phyloP scores from a whole-genome alignment of 2,329 filamentous ascomycete genomes.

The Stagonosporopsis chrysanthemi region DNA sequence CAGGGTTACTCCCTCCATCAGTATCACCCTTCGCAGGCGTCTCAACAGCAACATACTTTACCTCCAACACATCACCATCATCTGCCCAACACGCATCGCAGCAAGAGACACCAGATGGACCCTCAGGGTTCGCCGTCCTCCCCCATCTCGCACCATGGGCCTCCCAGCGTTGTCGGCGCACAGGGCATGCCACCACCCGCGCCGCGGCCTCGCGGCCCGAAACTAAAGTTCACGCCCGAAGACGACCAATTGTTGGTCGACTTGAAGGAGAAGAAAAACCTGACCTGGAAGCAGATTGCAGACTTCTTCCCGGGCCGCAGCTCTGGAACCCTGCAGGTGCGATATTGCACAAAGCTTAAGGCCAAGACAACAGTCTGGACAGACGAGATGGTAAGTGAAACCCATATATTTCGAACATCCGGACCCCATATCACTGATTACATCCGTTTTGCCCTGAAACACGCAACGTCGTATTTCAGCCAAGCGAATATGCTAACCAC shows the following conservation, averaged over 20 bases:
- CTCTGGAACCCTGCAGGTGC: slow-evolving; percentile 88
- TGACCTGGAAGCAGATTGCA: slow-evolving; percentile 97
- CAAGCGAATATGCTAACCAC: slow-evolving; percentile 44
- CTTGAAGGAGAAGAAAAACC: slow-evolving; percentile 90
- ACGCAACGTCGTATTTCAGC: slow-evolving; percentile 43
- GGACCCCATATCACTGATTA: slow-evolving; percentile 7
- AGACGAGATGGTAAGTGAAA: slow-evolving; percentile 79
- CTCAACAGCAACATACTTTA: slow-evolving; percentile 36
- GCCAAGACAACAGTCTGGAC: slow-evolving; percentile 94
- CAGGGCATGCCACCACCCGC: slow-evolving; percentile 87
- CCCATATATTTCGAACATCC: slow-evolving; percentile 17
- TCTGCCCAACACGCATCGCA: slow-evolving; percentile 72
- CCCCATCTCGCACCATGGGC: slow-evolving; percentile 60
- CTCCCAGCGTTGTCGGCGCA: slow-evolving; percentile 85
- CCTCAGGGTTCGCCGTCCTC: slow-evolving; percentile 46
- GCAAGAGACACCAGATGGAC: slow-evolving; percentile 67
- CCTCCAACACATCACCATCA: slow-evolving; percentile 75
- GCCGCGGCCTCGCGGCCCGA: slow-evolving; percentile 80
- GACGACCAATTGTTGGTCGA: slow-evolving; percentile 89
- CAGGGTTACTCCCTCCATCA: slow-evolving; percentile 49
- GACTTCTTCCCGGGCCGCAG: slow-evolving; percentile 94
- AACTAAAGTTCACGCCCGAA: slow-evolving; percentile 92
- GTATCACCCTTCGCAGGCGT: slow-evolving; percentile 40
- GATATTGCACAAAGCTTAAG: slow-evolving; percentile 94
- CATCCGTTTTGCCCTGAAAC: slow-evolving; percentile 38